Base-by-base conservation (phyloP, 106 monocot species). In the Triglochin maritima region DNA sequence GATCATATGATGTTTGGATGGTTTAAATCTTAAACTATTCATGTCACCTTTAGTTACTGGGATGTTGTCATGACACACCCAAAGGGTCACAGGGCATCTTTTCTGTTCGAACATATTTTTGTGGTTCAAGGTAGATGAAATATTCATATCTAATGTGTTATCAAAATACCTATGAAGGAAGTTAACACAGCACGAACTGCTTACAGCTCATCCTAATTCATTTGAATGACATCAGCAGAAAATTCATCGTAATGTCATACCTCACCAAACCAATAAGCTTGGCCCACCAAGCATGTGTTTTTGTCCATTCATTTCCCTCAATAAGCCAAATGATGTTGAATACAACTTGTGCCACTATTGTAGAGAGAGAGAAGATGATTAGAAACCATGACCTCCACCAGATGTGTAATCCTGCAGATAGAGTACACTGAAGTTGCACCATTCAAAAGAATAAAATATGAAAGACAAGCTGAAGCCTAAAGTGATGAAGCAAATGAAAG, bases 311-410 rank as follows among this genome's bases (percentile, higher is more conserved):
- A 60, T 79, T 77, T 16, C 85, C 94, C 64, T 90, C 66, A 64
- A 87, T 63, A 59, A 74, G 75, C 94, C 94, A 94, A 73, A 94
- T 49, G 52, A 85, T 79, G 71, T 79, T 64, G 71, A 94, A 94
- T 49, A 79, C 56, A 14, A 79, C 46, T 76, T 90, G 82, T 49
- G 77, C 81, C 72, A 83, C 17, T 64, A 90, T 81, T 9, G 81
- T 77, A 62, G 87, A 51, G 2, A 79, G 9, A 57, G 94, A 94
- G 55, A 81, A 94, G 44, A 87, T 29, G 49, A 87, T 45, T 66
- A 81, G 83, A 79, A 78, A 84, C 83, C 85, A 83, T 51, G 68
- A 78, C 12, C 82, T 69, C 69, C 70, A 82, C 77, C 69, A 78
- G 62, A 68, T 66, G 29, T 55, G 55, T 53, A 49, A 69, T 7